These are phyloP conservation scores for Nigrospora sphaerica DNA, from an alignment of 2,329 filamentous ascomycete genomes.

Conservation along the genomic window DNA sequence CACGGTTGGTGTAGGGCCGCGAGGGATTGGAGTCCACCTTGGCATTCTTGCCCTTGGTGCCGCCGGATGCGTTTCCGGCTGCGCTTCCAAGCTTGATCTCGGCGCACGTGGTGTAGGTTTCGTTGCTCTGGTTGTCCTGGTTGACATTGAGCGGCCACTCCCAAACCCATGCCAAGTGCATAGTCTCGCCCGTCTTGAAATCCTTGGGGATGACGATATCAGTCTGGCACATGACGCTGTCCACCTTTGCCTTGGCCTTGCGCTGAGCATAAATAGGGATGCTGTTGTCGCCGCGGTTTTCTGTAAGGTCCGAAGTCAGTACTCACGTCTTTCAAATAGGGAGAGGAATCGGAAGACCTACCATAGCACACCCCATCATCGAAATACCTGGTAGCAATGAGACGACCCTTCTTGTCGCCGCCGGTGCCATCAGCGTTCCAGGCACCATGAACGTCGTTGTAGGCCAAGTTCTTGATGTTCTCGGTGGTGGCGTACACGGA, in stretches of 20 bases:
- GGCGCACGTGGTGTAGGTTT: slow-evolving; percentile 51
- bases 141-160: slow-evolving; percentile 67
- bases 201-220: slow-evolving; percentile 69
- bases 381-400: slow-evolving; percentile 72
- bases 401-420: slow-evolving; percentile 68
- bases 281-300: slow-evolving; percentile 51
- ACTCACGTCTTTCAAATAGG: too few species aligned
- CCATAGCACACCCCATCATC: slow-evolving; percentile 83
- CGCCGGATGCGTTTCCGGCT: slow-evolving; percentile 23
- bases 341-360: too few species aligned
- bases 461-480: slow-evolving; percentile 32
- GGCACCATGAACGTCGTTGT: slow-evolving; percentile 52
- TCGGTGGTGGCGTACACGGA: slow-evolving; percentile 66
- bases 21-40: slow-evolving; percentile 7
- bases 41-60: slow-evolving; percentile 29
- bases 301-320: slow-evolving; percentile 17
- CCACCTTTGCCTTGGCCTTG: slow-evolving; percentile 40
- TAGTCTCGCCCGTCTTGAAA: slow-evolving; percentile 52
- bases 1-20: slow-evolving; percentile 15
- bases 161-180: slow-evolving; percentile 95
- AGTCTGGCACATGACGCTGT: slow-evolving; percentile 71
- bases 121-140: slow-evolving; percentile 36
- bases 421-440: slow-evolving; percentile 80
- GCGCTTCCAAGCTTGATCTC: slow-evolving; percentile 23
- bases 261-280: slow-evolving; percentile 50